These are phyloP conservation scores for Phytopythium cucurbitacearum DNA, from an alignment of 352 stramenopile genomes.

Conservation along the genomic window DNA sequence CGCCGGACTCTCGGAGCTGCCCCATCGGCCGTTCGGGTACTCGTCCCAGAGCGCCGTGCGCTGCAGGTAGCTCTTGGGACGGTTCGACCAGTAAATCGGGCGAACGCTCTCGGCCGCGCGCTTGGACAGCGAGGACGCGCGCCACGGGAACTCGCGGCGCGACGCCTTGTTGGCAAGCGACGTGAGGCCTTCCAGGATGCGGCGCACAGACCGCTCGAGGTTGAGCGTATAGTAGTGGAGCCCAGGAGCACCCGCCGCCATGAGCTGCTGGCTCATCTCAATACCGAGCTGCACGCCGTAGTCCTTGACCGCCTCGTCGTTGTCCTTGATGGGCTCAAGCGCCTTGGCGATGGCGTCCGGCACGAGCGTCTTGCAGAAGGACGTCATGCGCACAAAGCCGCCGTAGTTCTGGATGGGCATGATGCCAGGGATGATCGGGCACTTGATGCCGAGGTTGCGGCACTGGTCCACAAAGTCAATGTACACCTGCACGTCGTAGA, in stretches of 20 bases:
- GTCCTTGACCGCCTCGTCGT: slow-evolving; percentile 94
- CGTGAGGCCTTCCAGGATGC: slow-evolving; percentile 83
- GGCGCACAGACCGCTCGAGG: slow-evolving; percentile 86
- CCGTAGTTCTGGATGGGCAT: slow-evolving; percentile 99
- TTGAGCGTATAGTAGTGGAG: slow-evolving; percentile 96
- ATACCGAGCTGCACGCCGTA: slow-evolving; percentile 95
- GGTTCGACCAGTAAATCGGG: slow-evolving; percentile 99
- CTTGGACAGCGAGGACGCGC: slow-evolving; percentile 87
- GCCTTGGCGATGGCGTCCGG: slow-evolving; percentile 76
- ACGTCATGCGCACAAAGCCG: slow-evolving; percentile 98
- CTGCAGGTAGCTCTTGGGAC: slow-evolving; percentile 96
- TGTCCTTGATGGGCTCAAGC: slow-evolving; percentile 94
- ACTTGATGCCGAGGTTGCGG: slow-evolving; percentile 87
- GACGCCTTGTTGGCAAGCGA: slow-evolving; percentile 43
- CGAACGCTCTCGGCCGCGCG: slow-evolving; percentile 88
- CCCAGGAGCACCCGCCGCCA: slow-evolving; percentile 82
- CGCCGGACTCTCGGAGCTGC: slow-evolving; percentile 92
- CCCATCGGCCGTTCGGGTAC: slow-evolving; percentile 96
- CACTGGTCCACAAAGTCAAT: slow-evolving; percentile 92
- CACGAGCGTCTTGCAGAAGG: slow-evolving; percentile 95
- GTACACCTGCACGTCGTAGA: slow-evolving; percentile 97
- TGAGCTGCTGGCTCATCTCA: slow-evolving; percentile 92
- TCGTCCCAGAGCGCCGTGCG: slow-evolving; percentile 98
- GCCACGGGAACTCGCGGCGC: slow-evolving; percentile 88
- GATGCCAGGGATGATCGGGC: slow-evolving; percentile 97